Evolutionary conservation across 2,329 filamentous ascomycete species (phyloP).

Genomic region (Fusarium ambrosium): DNA sequence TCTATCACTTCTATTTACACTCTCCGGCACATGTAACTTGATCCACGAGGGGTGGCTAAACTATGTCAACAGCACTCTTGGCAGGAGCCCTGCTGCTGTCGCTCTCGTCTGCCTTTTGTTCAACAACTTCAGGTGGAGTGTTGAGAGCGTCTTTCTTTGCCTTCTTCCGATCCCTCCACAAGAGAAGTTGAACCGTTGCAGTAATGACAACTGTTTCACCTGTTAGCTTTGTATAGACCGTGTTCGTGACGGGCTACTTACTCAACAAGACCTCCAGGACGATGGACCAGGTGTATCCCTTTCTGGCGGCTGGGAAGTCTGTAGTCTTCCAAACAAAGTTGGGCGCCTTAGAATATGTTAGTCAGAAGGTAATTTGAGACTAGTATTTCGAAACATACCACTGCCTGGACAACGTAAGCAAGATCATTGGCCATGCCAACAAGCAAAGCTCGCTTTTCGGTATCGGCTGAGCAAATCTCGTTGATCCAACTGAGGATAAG

Average conservation of each 20-base stretch:
- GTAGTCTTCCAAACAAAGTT: slow-evolving; percentile 39
- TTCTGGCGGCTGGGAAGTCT: slow-evolving; percentile 32
- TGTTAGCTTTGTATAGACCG: not conserved
- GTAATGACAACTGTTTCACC: not conserved
- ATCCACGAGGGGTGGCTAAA: not conserved
- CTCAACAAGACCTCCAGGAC: slow-evolving; percentile 24
- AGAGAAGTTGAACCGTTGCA: not conserved
- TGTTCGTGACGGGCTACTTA: not conserved
- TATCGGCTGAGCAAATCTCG: slow-evolving; percentile 38
- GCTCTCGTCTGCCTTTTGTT: not conserved
- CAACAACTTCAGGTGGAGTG: not conserved
- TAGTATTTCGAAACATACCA: slow-evolving; percentile 26
- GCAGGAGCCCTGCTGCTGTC: not conserved
- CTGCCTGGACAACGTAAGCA: slow-evolving; percentile 37
- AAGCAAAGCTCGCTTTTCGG: slow-evolving; percentile 38
- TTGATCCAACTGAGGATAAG: slow-evolving; percentile 44
- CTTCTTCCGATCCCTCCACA: not conserved
- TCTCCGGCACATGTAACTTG: not conserved
- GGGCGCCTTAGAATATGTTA: slow-evolving; percentile 5
- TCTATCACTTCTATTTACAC: not conserved
- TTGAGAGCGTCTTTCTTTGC: not conserved
- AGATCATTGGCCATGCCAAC: slow-evolving; percentile 27
- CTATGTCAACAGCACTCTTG: not conserved
- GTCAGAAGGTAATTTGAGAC: not conserved
- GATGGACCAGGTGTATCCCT: slow-evolving; percentile 26